Evolutionary conservation across 306 rosid genomes (phyloP).

Genomic region (Gynostemma pentaphyllum): DNA sequence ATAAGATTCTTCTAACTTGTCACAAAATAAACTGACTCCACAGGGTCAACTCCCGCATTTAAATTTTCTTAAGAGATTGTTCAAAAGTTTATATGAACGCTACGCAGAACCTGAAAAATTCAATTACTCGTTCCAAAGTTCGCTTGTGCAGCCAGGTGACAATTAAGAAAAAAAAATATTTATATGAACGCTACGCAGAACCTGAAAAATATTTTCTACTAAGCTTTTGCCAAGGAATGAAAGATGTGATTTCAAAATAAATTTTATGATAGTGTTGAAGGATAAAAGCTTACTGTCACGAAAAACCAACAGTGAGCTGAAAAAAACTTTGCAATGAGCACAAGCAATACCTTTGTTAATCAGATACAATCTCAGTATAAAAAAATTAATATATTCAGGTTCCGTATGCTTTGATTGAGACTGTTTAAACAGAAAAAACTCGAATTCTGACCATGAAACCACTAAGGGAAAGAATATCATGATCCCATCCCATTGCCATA

Average conservation of each 20-base stretch:
- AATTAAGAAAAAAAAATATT: not conserved
- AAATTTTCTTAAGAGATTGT: not conserved
- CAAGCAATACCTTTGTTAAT: not conserved
- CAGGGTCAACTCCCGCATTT: not conserved
- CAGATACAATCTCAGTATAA: too few relatives aligned
- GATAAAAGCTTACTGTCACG: not conserved
- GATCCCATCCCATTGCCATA: not conserved
- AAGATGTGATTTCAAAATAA: not conserved
- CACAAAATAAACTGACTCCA: not conserved
- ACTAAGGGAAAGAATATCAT: not conserved
- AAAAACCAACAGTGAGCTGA: not conserved
- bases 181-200: not conserved
- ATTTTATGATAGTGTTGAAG: not conserved
- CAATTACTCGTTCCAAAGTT: not conserved
- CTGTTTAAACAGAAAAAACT: not conserved
- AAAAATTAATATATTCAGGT: not conserved
- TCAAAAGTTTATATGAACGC: not conserved
- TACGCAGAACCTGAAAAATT: not conserved
- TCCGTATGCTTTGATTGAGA: not conserved
- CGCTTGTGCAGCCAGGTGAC: not conserved
- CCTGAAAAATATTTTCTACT: not conserved
- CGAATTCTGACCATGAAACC: not conserved
- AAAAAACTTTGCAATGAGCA: not conserved
- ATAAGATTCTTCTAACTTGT: not conserved
- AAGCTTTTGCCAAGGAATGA: not conserved